phyloP scores from a whole-genome alignment of 1,139 yeast genomes.

The Taiozyma onychis region DNA sequence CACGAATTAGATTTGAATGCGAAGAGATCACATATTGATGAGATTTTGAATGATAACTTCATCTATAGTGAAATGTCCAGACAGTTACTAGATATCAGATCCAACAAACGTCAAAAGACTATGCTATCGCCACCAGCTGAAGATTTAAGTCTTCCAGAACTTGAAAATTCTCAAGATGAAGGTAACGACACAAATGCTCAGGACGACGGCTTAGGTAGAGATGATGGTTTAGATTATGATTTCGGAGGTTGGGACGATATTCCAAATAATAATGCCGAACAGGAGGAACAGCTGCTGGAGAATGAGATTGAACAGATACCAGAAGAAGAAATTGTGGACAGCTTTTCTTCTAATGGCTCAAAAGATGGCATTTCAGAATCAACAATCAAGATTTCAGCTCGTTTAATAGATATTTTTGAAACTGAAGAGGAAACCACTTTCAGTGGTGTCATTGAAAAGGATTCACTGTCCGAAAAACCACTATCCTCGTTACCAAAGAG shows the following conservation, averaged over 20 bases:
- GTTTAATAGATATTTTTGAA: conserved; percentile 36
- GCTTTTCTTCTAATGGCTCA: conserved; percentile 7
- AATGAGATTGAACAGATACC: conserved; percentile 5
- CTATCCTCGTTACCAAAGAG: conserved; percentile 37
- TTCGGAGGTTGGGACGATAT: conserved; percentile 9
- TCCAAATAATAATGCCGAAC: conserved; percentile 4
- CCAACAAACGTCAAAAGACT: conserved; percentile 18
- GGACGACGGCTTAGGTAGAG: conserved; percentile 12
- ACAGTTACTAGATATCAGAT: conserved; percentile 9
- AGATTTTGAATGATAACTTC: conserved; percentile 9
- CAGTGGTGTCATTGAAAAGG: conserved; percentile 37
- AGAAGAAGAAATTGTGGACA: conserved; percentile 16
- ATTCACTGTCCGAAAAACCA: conserved; percentile 25
- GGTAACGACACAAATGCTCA: conserved; percentile 10
- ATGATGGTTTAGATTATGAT: conserved; percentile 8
- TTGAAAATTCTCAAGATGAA: conserved; percentile 19
- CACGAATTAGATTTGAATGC: conserved; percentile 7
- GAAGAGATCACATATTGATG: conserved; percentile 13
- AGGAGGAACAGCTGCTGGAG: conserved; percentile 9
- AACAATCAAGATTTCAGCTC: conserved; percentile 51
- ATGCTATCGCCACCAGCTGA: conserved; percentile 10
- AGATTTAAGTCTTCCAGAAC: conserved; percentile 14
- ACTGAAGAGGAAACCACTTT: conserved; percentile 29
- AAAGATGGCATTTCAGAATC: conserved; percentile 34
- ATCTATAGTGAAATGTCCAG: conserved; percentile 14